Conservation (phyloP, 1,284 basidiomycete genomes). For the Tylopilus sp. region DNA sequence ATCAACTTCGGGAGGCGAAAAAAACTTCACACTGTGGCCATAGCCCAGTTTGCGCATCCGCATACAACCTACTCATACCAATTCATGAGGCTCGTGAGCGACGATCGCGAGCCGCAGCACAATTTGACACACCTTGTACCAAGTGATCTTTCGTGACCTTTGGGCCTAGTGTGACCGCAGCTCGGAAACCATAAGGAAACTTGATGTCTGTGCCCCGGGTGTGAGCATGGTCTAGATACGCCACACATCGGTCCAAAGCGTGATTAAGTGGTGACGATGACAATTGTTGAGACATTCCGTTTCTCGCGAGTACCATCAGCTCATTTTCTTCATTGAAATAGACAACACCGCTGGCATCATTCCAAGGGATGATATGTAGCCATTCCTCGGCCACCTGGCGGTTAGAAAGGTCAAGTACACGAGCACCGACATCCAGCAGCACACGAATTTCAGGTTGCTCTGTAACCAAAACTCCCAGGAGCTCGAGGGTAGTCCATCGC, state of each 20-base stretch:
- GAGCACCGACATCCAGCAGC: slow-evolving; percentile 67
- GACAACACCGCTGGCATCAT: slow-evolving; percentile 50
- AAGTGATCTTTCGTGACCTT: slow-evolving; percentile 64
- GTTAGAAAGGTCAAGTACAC: slow-evolving; percentile 65
- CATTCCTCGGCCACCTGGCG: slow-evolving; percentile 51
- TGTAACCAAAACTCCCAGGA: too few relatives aligned
- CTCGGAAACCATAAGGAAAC: slow-evolving; percentile 54
- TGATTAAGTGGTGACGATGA: slow-evolving; percentile 53
- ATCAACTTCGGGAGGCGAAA: slow-evolving; percentile 58
- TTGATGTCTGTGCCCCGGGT: slow-evolving; percentile 67
- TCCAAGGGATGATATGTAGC: slow-evolving; percentile 42
- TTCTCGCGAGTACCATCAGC: slow-evolving; percentile 33
- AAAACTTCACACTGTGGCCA: slow-evolving; percentile 59
- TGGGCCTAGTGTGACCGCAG: slow-evolving; percentile 24
- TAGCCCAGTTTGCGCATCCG: slow-evolving; percentile 60
- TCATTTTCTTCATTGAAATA: slow-evolving; percentile 58
- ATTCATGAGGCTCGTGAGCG: background rate
- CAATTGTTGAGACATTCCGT: slow-evolving; percentile 50
- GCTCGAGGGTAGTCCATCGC: slow-evolving; percentile 1
- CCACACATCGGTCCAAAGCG: slow-evolving; percentile 53
- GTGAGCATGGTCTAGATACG: slow-evolving; percentile 68
- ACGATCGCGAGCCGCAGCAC: background rate
- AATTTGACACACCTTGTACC: slow-evolving; percentile 54
- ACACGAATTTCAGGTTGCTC: slow-evolving; percentile 53
- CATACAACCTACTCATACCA: slow-evolving; percentile 49